These are phyloP conservation scores for Penicillium sp. DNA, from an alignment of 2,329 filamentous ascomycete species.

Conservation along the genomic window DNA sequence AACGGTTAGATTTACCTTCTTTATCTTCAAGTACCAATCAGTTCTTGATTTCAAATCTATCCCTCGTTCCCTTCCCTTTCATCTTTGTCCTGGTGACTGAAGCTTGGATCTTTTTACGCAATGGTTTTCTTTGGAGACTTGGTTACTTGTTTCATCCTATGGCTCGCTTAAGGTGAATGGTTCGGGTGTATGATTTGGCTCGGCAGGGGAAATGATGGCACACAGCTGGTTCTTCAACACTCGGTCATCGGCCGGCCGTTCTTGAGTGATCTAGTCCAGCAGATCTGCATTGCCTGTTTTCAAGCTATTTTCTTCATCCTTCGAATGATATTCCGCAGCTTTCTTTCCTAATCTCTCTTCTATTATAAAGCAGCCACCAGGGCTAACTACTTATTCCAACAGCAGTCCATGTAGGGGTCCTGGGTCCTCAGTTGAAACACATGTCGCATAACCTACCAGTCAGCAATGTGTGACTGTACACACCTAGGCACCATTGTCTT, in stretches of 20 bases:
- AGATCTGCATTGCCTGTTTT: background rate
- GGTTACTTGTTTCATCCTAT: background rate
- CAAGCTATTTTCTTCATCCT: background rate
- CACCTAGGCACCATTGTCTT: background rate
- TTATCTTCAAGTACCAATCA: slow-evolving; percentile 9
- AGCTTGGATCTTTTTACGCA: background rate
- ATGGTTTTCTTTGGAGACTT: background rate
- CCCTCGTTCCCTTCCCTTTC: slow-evolving; percentile 5
- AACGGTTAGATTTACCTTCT: slow-evolving; percentile 9
- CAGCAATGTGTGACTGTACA: background rate
- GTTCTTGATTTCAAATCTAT: slow-evolving; percentile 9
- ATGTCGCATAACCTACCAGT: background rate
- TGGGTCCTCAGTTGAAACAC: no score
- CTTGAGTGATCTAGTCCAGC: background rate
- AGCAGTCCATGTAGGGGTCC: no score
- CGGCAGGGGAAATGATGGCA: background rate
- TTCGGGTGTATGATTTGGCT: background rate
- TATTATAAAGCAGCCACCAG: background rate
- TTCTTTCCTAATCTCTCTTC: background rate
- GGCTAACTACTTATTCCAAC: background rate
- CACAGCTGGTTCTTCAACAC: slow-evolving; percentile 4
- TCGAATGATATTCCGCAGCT: background rate
- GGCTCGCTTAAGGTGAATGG: background rate
- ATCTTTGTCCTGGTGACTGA: background rate
- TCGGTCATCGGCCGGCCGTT: background rate